Evolutionary conservation across 2,329 filamentous ascomycete species (phyloP).

Genomic region (Fusarium acutatum): DNA sequence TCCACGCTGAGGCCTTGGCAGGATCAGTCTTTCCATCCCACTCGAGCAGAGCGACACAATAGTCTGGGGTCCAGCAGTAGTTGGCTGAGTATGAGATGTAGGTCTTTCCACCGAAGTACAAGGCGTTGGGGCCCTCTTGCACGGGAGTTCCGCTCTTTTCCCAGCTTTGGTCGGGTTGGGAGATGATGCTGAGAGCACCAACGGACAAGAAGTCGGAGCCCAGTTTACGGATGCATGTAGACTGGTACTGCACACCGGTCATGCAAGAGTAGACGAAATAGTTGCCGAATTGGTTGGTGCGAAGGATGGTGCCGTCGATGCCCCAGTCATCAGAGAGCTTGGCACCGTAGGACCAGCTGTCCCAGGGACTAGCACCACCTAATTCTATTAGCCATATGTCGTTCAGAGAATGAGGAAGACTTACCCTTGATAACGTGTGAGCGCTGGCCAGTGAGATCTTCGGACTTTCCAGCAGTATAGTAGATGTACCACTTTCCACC

Average conservation of each 20-base stretch:
- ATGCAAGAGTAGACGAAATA: constrained; percentile 66
- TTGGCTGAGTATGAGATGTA: constrained; percentile 64
- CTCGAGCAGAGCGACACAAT: constrained; percentile 62
- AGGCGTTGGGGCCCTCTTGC: constrained; percentile 62
- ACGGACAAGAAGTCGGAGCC: constrained; percentile 50
- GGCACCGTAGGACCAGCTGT: constrained; percentile 58
- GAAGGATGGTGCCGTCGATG: constrained; percentile 63
- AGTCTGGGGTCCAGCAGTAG: constrained; percentile 64
- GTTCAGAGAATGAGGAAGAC: neutral
- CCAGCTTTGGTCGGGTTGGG: constrained; percentile 59
- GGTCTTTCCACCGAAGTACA: constrained; percentile 62
- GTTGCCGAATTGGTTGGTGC: constrained; percentile 55
- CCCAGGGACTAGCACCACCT: constrained; percentile 63
- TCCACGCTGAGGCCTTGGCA: constrained; percentile 54
- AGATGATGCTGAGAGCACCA: constrained; percentile 58
- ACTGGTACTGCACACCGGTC: constrained; percentile 50
- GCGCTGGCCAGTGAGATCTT: constrained; percentile 58
- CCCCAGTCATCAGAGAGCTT: constrained; percentile 59
- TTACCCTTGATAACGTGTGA: constrained; percentile 61
- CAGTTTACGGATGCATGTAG: constrained; percentile 51
- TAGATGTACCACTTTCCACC: constrained; percentile 63
- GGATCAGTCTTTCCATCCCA: constrained; percentile 62
- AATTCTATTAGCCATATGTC: neutral
- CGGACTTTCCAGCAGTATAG: constrained; percentile 59
- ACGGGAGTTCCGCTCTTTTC: constrained; percentile 60